Base-by-base conservation (phyloP, 2,329 filamentous ascomycete species). In the Arthrobotrys megalospora region DNA sequence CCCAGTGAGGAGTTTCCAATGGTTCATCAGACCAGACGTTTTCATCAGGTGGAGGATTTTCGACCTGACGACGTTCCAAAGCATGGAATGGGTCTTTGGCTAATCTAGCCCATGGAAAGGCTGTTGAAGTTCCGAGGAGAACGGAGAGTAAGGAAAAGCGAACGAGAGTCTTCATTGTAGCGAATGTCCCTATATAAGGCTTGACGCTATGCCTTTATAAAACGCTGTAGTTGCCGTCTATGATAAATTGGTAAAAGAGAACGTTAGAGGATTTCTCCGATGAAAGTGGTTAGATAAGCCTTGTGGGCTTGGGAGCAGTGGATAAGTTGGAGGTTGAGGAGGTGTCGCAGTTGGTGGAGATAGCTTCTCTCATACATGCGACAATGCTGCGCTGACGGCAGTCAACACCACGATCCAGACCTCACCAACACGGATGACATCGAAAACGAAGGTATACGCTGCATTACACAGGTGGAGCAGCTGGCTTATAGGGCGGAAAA, bases 1-100 rank as follows among this genome's bases (percentile, higher is more conserved):
- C 80, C 43, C 79, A 82, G n/a, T 76, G 63, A n/a, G 80, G 78
- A 50, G 81, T 80, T 43, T 80, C 78, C 45, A 81, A 67, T 10
- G 80, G 78, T 16, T 80, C 52, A 36, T 80, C 50, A 28, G 77
- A 79, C 66, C 79, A 67, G 53, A 76, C 67, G 36, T 78, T 80
- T 52, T 80, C 79, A 55, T 75, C 45, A 62, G 80, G 80, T 14
- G 76, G 79, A 3, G 81, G 81, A 19, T 80, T 70, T 19, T 71
- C 76, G 32, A 82, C 16, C 48, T 82, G 81, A n/a, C 81, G 80
- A 10, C 43, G 47, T 21, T 76, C 63, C 16, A 80, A 12, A 41
- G 24, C 28, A 12, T 53, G 24, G 50, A 71, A 63, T 1, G 66
- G 64, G 32, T 79, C 68, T 34, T 73, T 67, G 53, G 71, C 71